Conservation (phyloP, 2,329 filamentous ascomycete species). For the Colletotrichum tropicale region DNA sequence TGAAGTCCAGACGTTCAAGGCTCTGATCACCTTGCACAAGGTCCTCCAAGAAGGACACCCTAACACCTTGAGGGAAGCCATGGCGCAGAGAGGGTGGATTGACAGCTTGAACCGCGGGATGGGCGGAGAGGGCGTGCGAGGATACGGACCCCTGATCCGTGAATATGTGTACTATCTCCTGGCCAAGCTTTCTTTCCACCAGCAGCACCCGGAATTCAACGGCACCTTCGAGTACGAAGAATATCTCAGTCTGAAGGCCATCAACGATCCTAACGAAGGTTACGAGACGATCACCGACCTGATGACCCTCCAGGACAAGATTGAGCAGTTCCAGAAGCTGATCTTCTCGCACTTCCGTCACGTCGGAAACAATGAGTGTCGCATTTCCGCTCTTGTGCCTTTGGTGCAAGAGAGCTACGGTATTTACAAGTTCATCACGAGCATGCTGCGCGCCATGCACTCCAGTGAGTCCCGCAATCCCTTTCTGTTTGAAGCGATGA, state of each 20-base stretch:
- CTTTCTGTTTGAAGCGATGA: not conserved
- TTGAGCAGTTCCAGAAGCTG: slow-evolving; percentile 97
- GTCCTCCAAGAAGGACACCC: slow-evolving; percentile 97
- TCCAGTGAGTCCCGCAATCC: slow-evolving; percentile 67
- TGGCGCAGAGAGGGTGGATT: slow-evolving; percentile 88
- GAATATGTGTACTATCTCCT: slow-evolving; percentile 97
- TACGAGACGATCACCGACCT: slow-evolving; percentile 96
- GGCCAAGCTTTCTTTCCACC: slow-evolving; percentile 94
- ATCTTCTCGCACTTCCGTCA: slow-evolving; percentile 96
- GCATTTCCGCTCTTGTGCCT: slow-evolving; percentile 91
- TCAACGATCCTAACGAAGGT: slow-evolving; percentile 98
- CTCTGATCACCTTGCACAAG: slow-evolving; percentile 95
- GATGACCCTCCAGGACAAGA: slow-evolving; percentile 97
- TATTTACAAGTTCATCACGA: slow-evolving; percentile 99
- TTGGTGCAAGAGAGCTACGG: slow-evolving; percentile 98
- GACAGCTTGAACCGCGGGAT: slow-evolving; percentile 89
- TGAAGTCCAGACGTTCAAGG: slow-evolving; percentile 98
- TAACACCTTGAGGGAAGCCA: slow-evolving; percentile 83
- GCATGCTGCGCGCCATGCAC: slow-evolving; percentile 98
- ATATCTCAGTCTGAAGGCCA: slow-evolving; percentile 96
- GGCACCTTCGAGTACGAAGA: slow-evolving; percentile 99
- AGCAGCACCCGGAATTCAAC: slow-evolving; percentile 97
- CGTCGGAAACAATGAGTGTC: slow-evolving; percentile 92
- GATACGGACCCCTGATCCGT: slow-evolving; percentile 89
- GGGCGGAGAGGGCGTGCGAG: slow-evolving; percentile 81